These are phyloP conservation scores for Backusella psychrophila DNA, from an alignment of 192 early-diverging fungal species.

Conservation along the genomic window DNA sequence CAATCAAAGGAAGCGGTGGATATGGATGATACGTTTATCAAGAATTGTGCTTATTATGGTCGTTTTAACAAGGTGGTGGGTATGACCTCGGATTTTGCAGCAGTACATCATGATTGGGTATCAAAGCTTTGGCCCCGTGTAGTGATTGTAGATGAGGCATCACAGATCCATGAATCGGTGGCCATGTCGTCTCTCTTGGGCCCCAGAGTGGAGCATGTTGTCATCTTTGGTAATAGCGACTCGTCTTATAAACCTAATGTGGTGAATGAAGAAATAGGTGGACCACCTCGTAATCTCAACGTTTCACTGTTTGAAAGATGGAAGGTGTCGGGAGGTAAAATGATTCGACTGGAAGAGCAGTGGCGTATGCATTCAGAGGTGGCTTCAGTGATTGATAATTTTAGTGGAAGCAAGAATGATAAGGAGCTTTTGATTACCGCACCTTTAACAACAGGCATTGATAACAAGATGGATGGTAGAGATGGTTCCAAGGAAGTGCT, in stretches of 20 bases:
- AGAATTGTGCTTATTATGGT: constrained; percentile 5
- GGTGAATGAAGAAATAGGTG: not conserved
- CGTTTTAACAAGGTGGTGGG: constrained; percentile 29
- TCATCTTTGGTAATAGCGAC: constrained; percentile 23
- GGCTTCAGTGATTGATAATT: not conserved
- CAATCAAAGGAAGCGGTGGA: not conserved
- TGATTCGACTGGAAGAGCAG: constrained; percentile 21
- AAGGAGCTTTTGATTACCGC: constrained; percentile 1
- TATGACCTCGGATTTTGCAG: constrained; percentile 33
- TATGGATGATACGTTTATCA: constrained; percentile 4
- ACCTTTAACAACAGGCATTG: not conserved
- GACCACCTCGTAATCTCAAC: not conserved
- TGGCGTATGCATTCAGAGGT: constrained; percentile 25
- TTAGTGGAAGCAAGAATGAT: not conserved
- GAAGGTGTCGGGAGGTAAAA: constrained; percentile 10
- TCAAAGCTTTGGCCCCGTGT: constrained; percentile 5
- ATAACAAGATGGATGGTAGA: not conserved
- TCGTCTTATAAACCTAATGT: not conserved
- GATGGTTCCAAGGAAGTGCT: not conserved
- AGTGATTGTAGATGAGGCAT: constrained; percentile 27
- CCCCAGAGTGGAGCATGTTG: constrained; percentile 23
- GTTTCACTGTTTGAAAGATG: constrained; percentile 32
- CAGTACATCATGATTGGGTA: constrained; percentile 22
- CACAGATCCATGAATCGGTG: constrained; percentile 11
- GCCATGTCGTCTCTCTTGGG: constrained; percentile 1